phyloP scores from a whole-genome alignment of 2,329 filamentous ascomycete species.

The Zymoseptoria brevis region DNA sequence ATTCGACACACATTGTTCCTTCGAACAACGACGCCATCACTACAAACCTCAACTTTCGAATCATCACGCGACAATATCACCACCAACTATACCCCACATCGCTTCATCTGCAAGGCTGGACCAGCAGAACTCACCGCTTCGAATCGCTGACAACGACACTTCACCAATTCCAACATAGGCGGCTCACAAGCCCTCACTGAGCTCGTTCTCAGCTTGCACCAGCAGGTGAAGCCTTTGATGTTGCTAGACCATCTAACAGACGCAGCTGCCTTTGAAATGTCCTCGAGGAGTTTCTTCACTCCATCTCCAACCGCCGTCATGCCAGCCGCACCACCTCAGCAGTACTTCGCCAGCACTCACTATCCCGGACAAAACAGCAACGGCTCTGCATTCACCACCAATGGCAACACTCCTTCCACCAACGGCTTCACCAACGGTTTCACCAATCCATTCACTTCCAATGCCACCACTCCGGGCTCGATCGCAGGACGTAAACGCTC shows the following conservation, averaged over 20 bases:
- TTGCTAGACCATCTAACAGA: conserved; percentile 28
- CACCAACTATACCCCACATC: not conserved
- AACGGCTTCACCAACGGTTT: conserved; percentile 19
- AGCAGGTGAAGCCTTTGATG: conserved; percentile 25
- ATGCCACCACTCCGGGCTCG: conserved; percentile 17
- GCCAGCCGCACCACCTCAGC: conserved; percentile 33
- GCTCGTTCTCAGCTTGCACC: conserved; percentile 18
- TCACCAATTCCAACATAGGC: conserved; percentile 17
- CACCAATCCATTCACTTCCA: conserved; percentile 13
- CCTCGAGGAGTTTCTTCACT: conserved; percentile 35
- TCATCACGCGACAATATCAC: not conserved
- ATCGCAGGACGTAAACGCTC: conserved; percentile 65
- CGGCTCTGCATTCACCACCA: conserved; percentile 9
- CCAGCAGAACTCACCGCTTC: not conserved
- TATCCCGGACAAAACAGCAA: conserved; percentile 16
- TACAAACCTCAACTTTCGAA: not conserved
- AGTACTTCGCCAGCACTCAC: conserved; percentile 26
- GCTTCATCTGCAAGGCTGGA: not conserved
- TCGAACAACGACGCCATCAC: not conserved
- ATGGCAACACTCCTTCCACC: conserved; percentile 14
- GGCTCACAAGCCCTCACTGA: conserved; percentile 21
- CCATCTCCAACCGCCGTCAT: conserved; percentile 42
- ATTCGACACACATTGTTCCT: not conserved
- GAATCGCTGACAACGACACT: not conserved
- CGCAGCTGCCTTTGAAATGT: conserved; percentile 20